These are phyloP conservation scores for Pythium guiyangense DNA, from an alignment of 352 stramenopile species.

Conservation along the genomic window DNA sequence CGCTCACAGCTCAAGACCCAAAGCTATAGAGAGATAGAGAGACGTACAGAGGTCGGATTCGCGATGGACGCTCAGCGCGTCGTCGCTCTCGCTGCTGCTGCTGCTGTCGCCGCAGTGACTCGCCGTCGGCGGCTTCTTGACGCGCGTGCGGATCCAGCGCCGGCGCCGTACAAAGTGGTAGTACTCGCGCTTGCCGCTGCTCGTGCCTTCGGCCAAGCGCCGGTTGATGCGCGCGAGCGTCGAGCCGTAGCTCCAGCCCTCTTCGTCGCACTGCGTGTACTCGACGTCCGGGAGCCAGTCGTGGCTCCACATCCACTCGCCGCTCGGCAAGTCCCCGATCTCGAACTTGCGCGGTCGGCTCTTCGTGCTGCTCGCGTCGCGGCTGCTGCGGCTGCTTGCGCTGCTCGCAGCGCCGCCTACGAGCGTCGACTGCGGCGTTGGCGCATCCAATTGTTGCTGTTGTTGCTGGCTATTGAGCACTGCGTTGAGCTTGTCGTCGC, in stretches of 20 bases:
- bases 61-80: background rate
- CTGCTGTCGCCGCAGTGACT: background rate
- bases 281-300: slow-evolving; percentile 66
- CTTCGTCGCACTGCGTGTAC: slow-evolving; percentile 80
- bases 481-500: slow-evolving; percentile 54
- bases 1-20: background rate
- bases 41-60: background rate
- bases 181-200: slow-evolving; percentile 66
- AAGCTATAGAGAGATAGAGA: background rate
- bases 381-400: too few relatives aligned
- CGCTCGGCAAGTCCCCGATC: slow-evolving; percentile 54
- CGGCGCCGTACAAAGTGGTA: slow-evolving; percentile 76
- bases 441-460: background rate
- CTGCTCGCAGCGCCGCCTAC: too few relatives aligned
- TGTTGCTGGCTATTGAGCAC: slow-evolving; percentile 26
- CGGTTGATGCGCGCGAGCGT: slow-evolving; percentile 82
- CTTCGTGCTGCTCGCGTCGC: too few relatives aligned
- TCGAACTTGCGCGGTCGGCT: slow-evolving; percentile 21
- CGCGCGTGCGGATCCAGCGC: slow-evolving; percentile 75
- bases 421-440: background rate
- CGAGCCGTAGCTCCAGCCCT: slow-evolving; percentile 84
- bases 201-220: slow-evolving; percentile 68
- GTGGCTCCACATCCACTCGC: slow-evolving; percentile 83
- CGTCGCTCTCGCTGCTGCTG: slow-evolving; percentile 4
- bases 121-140: slow-evolving; percentile 40